Percentiles rank a stretch among this genome's conserved stretches.
Conservation (phyloP, 176 grass and related monocot species). For the Avena sativa region DNA sequence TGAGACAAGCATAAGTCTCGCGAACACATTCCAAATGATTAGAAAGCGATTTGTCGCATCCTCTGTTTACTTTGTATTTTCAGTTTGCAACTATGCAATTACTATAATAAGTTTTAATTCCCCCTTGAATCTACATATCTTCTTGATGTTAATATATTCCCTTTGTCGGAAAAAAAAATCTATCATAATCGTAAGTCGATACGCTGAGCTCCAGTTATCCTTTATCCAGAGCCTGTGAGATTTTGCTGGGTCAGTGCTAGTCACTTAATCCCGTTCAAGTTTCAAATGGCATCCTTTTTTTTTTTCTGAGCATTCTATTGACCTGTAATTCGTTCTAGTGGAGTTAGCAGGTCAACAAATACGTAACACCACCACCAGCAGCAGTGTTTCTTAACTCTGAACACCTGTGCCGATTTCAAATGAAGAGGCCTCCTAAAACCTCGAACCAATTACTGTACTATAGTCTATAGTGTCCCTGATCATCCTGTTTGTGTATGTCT, state of each 20-base stretch:
- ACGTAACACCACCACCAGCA: neutral
- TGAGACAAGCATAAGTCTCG: neutral
- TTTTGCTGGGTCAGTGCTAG: neutral
- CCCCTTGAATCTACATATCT: neutral
- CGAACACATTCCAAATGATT: neutral
- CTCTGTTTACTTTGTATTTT: neutral
- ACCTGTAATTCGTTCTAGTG: neutral
- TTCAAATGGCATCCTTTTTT: neutral
- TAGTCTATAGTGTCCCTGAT: neutral
- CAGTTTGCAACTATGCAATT: neutral
- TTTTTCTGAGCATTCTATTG: neutral
- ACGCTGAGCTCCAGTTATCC: neutral
- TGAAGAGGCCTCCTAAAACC: neutral
- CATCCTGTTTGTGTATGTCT: neutral
- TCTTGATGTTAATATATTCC: too few species aligned
- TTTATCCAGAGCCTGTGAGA: neutral
- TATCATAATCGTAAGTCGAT: neutral
- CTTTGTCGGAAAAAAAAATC: too few species aligned
- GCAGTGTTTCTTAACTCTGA: neutral
- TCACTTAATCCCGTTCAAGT: neutral
- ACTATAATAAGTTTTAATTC: neutral
- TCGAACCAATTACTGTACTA: neutral
- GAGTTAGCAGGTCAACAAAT: neutral
- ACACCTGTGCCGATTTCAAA: neutral
- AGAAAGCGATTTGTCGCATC: neutral